Base-by-base conservation (phyloP, 352 stramenopile genomes). In the Globisporangium radiosum region DNA sequence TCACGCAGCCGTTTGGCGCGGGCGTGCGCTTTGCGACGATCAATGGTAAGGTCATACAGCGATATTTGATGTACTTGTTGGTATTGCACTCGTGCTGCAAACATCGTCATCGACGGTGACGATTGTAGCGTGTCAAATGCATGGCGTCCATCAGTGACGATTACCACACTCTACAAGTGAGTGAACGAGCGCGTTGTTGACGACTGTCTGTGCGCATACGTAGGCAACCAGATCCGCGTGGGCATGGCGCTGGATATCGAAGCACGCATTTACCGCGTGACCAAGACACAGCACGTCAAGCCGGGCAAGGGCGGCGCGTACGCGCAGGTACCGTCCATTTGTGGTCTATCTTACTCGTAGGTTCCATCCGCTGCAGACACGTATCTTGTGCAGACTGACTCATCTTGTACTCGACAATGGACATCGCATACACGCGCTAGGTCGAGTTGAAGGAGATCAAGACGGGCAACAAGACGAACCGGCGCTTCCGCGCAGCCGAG, bases 361-460 rank as follows among this genome's bases (percentile, higher is more conserved):
- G 25, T 33, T 33, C 25, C 25, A 33, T 33, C 25, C 25, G 2
- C 25, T 33, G 9, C 10, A 43, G 15, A 10, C 42, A 47, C 10
- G 42, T 14, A 14, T 47, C 1, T n/a, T 47, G 42, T 11, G 13
- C 42, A 14, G 42, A n/a, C 9, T 5, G 42, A 47, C 42, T 47
- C 7, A 17, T 43, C 25, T 33, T 33, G 25, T 33, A 3, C 25
- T 33, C 25, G 25, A 33, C 25, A 33, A 33, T 33, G 25, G 25
- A 25, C 25, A 3, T 33, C 25, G 49, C 25, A 25, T 43, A n/a
- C 13, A 43, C 4, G 5, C 42, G 6, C 45, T 40, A 94, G 78
- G 81, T 72, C 3, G 85, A 94, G 52, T 65, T 94, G 17, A 92
- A 90, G 65, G 85, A 94, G 65, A 90, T 93, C 56, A 92, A 91